Base-by-base conservation (phyloP, 2,329 filamentous ascomycete species). In the Alternaria viburni region DNA sequence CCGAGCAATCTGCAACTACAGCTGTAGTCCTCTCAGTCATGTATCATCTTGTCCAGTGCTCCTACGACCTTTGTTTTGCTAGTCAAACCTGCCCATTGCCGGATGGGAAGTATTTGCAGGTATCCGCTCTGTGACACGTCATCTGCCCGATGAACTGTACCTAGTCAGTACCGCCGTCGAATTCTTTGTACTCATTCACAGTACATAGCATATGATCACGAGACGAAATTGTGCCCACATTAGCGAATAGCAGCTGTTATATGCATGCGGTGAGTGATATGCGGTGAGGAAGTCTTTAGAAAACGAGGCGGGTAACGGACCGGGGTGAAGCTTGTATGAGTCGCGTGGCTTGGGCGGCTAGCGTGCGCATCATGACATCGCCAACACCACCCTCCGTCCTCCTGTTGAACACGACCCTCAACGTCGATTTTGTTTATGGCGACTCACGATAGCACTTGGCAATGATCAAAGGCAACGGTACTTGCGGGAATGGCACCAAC, bases 401-500 rank as follows among this genome's bases (percentile, higher is more conserved):
- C 57, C 32, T 51, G 54, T 61, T 56, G 25, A 54, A 54, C 52
- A 55, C 58, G 46, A 51, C 41, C 46, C 46, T 36, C 57, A 36
- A 63, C 62, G 51, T 50, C 45, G 49, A 43, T 63, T 46, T 55
- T 52, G 45, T 61, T 62, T 57, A 70, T 70, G 68, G 68, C 61
- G 28, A 50, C 17, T 30, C 25, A 51, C 32, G 32, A 56, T 21
- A 64, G 30, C 52, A 23, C 28, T 41, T 52, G 67, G 66, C 65
- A 51, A 77, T 77, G 73, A 66, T 61, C 57, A 32, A 70, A 56
- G 23, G 41, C 30, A 68, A 57, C 32, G 64, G 61, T 28, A 73
- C 65, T 15, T 76, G 74, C 57, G 32, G 32, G 32, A 49, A 36
- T 28, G 52, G 19, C 30, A 41, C 36, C 36, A n/a, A 9, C 36